A percentile compares a stretch with the other conserved stretches of the same genome.
phyloP scores from a whole-genome alignment of 2,329 filamentous ascomycete species.

The Trichoderma sp. region DNA sequence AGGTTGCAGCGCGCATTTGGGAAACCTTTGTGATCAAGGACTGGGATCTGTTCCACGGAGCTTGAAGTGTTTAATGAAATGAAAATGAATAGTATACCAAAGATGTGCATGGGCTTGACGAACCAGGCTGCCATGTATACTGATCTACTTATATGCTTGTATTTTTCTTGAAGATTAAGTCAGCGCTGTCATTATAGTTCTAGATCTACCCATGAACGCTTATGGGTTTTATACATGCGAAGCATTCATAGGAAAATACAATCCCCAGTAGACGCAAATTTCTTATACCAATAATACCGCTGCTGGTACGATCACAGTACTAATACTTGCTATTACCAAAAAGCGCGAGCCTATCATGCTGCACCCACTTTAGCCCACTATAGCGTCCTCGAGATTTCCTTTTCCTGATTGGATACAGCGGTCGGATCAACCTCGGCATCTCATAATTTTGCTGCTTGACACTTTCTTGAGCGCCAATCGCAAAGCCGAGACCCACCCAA shows the following conservation, averaged over 20 bases:
- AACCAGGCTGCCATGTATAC: neutral
- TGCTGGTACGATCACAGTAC: neutral
- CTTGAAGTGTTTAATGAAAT: constrained; percentile 24
- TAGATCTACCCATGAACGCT: neutral
- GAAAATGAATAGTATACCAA: neutral
- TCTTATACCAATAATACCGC: neutral
- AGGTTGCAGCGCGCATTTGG: constrained; percentile 70
- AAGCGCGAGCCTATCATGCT: neutral
- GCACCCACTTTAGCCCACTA: neutral
- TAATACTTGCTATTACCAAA: neutral
- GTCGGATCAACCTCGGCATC: neutral
- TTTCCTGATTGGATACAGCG: neutral
- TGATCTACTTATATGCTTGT: neutral
- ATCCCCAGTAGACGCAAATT: neutral
- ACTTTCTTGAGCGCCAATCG: neutral
- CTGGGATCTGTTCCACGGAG: constrained; percentile 70
- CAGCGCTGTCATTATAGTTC: neutral
- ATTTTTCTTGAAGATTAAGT: neutral
- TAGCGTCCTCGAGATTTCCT: neutral
- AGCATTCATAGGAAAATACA: neutral
- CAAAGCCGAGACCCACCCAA: constrained; percentile 13
- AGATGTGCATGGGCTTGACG: neutral
- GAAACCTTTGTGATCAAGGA: constrained; percentile 77
- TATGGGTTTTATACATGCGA: neutral
- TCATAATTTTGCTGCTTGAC: neutral